These are phyloP conservation scores for Flagelloscypha sp. DNA, from an alignment of 768 basidiomycete genomes.

Conservation along the genomic window DNA sequence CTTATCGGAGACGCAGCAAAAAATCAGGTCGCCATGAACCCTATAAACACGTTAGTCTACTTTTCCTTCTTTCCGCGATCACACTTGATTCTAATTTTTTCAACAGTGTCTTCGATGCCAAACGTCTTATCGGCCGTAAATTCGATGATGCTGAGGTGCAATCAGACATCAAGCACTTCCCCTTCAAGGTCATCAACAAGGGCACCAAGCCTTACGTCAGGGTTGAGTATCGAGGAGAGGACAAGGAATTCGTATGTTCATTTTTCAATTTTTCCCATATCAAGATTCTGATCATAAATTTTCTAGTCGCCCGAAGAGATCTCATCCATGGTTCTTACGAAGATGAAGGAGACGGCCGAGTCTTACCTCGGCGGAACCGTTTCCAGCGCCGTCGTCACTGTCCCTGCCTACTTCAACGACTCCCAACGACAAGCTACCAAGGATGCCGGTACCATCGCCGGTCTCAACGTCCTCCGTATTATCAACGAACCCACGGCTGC, in stretches of 20 bases:
- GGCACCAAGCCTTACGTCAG: constrained; percentile 44
- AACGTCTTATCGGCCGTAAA: constrained; percentile 49
- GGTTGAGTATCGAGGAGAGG: constrained; percentile 47
- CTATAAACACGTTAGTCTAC: constrained; percentile 66
- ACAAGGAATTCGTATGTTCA: constrained; percentile 47
- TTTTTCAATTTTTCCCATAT: neutral
- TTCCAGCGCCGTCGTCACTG: constrained; percentile 89
- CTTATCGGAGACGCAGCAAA: constrained; percentile 99
- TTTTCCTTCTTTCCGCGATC: neutral
- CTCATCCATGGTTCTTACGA: constrained; percentile 93
- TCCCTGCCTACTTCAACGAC: constrained; percentile 99
- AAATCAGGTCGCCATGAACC: constrained; percentile 99
- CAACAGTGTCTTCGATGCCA: constrained; percentile 41
- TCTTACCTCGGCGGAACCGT: constrained; percentile 83
- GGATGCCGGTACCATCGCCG: constrained; percentile 92
- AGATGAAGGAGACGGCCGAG: constrained; percentile 99
- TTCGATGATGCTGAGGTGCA: constrained; percentile 38
- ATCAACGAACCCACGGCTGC: constrained; percentile 99
- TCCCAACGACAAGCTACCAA: constrained; percentile 98
- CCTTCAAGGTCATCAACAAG: constrained; percentile 36
- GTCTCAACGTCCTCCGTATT: constrained; percentile 93
- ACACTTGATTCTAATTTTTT: constrained; percentile 3
- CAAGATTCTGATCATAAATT: constrained; percentile 17
- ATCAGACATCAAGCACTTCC: constrained; percentile 46
- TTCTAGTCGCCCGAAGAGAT: constrained; percentile 88